Conservation (phyloP, 805 yeast species). For the Yamadazyma insecticola region DNA sequence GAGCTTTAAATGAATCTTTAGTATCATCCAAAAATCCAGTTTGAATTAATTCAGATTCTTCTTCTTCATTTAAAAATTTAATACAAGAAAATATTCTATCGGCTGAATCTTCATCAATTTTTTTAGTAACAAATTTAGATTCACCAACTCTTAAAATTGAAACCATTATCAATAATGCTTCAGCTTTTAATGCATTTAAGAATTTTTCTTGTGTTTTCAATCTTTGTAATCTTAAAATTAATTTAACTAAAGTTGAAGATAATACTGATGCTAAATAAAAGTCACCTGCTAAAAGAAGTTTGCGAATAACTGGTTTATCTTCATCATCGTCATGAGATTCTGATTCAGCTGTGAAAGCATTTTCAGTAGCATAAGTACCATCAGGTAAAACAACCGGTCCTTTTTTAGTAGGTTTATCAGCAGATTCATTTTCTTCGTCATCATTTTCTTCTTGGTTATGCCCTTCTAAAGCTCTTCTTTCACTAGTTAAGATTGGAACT, state of each 20-base stretch:
- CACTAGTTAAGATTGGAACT: constrained; percentile 80
- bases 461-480: constrained; percentile 37
- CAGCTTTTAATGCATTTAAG: constrained; percentile 85
- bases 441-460: constrained; percentile 22
- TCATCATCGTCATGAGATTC: constrained; percentile 29
- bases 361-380: constrained; percentile 97
- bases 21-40: constrained; percentile 84
- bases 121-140: constrained; percentile 59
- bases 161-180: constrained; percentile 88
- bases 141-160: constrained; percentile 87
- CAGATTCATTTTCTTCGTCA: constrained; percentile 22
- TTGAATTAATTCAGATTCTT: constrained; percentile 48
- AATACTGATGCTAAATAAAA: constrained; percentile 87
- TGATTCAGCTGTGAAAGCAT: constrained; percentile 59
- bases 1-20: constrained; percentile 72
- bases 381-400: constrained; percentile 94
- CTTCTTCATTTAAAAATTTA: constrained; percentile 68
- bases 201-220: constrained; percentile 50
- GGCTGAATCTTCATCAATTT: constrained; percentile 94
- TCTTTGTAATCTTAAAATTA: constrained; percentile 70
- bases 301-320: constrained; percentile 68
- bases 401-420: constrained; percentile 15
- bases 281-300: constrained; percentile 79
- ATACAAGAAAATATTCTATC: constrained; percentile 90
- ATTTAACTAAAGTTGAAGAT: constrained; percentile 82